Evolutionary conservation across 2,329 filamentous ascomycete species (phyloP).

Genomic region (Coniochaeta ligniaria): DNA sequence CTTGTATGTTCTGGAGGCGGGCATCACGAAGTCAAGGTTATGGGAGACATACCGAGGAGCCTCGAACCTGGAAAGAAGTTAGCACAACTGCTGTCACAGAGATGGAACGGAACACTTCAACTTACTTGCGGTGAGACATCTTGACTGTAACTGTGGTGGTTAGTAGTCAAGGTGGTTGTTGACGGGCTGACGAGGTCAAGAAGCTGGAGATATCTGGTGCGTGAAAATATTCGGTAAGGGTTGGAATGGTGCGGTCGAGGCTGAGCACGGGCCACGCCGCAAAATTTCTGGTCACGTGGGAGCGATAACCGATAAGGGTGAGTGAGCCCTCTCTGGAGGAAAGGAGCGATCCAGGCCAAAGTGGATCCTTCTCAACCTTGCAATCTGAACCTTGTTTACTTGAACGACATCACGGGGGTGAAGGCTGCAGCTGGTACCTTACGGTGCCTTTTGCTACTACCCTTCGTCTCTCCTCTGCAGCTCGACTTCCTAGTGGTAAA

Average conservation of each 20-base stretch:
- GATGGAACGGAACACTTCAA: background rate
- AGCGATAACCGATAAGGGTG: background rate
- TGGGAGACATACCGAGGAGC: background rate
- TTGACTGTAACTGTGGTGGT: conserved; percentile 1
- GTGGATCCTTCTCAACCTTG: too few relatives aligned
- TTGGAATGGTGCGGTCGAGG: background rate
- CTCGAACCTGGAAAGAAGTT: background rate
- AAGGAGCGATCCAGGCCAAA: background rate
- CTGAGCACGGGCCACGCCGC: background rate
- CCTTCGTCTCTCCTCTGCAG: too few relatives aligned
- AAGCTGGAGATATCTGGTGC: background rate
- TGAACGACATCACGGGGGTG: too few relatives aligned
- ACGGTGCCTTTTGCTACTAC: too few relatives aligned
- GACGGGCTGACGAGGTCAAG: background rate
- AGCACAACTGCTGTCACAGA: background rate
- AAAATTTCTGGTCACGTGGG: background rate
- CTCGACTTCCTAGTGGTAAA: too few relatives aligned
- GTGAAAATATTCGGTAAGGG: background rate
- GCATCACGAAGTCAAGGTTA: too few relatives aligned
- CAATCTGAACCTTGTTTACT: too few relatives aligned
- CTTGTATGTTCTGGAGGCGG: too few relatives aligned
- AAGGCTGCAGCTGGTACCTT: too few relatives aligned
- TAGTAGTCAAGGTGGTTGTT: conserved; percentile 1
- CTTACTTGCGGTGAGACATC: conserved; percentile 2
- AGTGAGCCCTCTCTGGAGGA: background rate